These are phyloP conservation scores for Ceratocystis diversiconidia DNA, from an alignment of 2,329 filamentous ascomycete genomes.

Conservation along the genomic window DNA sequence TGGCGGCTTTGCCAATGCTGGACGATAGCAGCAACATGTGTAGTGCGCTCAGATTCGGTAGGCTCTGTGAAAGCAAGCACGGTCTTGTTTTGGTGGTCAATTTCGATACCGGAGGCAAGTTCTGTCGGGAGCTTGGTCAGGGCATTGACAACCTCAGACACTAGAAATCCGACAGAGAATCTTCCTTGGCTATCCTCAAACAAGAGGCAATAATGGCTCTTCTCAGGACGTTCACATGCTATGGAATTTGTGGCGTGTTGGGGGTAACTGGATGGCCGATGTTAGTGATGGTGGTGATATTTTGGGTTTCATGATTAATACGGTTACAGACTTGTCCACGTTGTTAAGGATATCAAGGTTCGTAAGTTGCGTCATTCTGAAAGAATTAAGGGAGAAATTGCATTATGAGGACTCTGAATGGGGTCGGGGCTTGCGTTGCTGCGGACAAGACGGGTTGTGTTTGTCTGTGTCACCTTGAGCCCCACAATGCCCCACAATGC, in stretches of 20 bases:
- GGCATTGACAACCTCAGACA: slow-evolving; percentile 35
- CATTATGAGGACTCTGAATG: background rate
- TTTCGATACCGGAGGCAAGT: slow-evolving; percentile 43
- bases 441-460: background rate
- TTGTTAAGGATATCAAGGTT: slow-evolving; percentile 40
- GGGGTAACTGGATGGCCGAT: slow-evolving; percentile 48
- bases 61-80: slow-evolving; percentile 47
- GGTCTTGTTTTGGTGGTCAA: slow-evolving; percentile 46
- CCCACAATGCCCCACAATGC: background rate
- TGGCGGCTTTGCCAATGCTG: slow-evolving; percentile 53
- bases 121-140: slow-evolving; percentile 34
- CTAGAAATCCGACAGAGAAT: slow-evolving; percentile 48
- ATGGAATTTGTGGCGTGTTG: slow-evolving; percentile 50
- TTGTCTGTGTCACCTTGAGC: background rate
- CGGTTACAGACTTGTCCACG: slow-evolving; percentile 37
- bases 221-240: slow-evolving; percentile 40
- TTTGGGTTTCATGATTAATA: too few relatives aligned
- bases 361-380: slow-evolving; percentile 12
- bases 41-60: slow-evolving; percentile 49
- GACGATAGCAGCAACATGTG: slow-evolving; percentile 41
- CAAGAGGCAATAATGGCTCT: slow-evolving; percentile 51
- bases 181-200: slow-evolving; percentile 49
- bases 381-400: background rate
- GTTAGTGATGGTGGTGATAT: background rate
- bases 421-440: background rate